Base-by-base conservation (phyloP, 192 early-diverging fungal genomes). In the Rhizophagus prolifer region DNA sequence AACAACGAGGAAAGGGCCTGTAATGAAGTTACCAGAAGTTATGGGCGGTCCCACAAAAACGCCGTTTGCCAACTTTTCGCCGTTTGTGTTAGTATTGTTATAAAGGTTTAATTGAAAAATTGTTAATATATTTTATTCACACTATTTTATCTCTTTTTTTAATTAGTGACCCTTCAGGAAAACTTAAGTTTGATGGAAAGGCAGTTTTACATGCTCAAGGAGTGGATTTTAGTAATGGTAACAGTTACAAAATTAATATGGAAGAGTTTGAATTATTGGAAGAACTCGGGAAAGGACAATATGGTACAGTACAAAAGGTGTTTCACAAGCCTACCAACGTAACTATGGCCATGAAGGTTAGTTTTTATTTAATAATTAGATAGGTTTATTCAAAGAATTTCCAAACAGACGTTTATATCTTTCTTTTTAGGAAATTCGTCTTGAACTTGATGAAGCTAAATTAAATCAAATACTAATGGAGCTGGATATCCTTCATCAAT, bases 381-480 rank as follows among this genome's bases (percentile, higher is more conserved):
- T 9, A 44, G 9, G 13, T n/a, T 10, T 30, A 16, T 34, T 34
- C 31, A 54, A 25, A 38, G 30, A 70, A 54, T 74, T 67, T 73
- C 50, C 23, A 66, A 66, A 63, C 23, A 58, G 70, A 10, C 14
- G 14, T 62, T 34, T 21, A 25, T 70, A 31, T 21, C 9, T 79
- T 34, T 64, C 4, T 26, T 71, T 63, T 19, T 76, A 94, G 90
- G 95, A 97, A 88, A 96, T 94, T 76, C 89, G 95, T n/a, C 81
- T 98, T 38, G 95, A 98, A 81, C 84, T 98, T 75, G 94, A 96
- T 80, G 86, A 95, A 81, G 88, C 86, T 38, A 94, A 94, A 75
- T 82, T 98, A 69, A 93, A 95, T 82, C 94, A 94, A 83, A 98
- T 98, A 72, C 83, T 97, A 70, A 98, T 96, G 95, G 97, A 98